Conservation (phyloP, 345 rosid genomes). For the Melaleuca alternifolia region DNA sequence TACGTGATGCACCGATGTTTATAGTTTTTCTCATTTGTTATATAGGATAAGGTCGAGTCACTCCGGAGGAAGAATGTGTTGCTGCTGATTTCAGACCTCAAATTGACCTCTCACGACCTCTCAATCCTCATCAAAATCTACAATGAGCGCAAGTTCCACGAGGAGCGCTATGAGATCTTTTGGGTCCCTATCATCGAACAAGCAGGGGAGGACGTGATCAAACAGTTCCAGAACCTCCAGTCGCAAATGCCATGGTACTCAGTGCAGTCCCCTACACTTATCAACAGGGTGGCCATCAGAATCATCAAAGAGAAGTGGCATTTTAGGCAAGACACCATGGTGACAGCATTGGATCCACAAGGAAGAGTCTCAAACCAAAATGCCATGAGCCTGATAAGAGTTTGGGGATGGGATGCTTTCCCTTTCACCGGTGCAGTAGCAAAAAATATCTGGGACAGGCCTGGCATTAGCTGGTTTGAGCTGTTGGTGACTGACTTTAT, state of each 20-base stretch:
- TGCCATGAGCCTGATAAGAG: constrained; percentile 12
- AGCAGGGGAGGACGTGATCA: background rate
- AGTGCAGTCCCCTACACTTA: background rate
- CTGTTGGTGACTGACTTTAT: constrained; percentile 1
- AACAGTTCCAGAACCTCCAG: constrained; percentile 8
- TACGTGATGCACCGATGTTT: background rate
- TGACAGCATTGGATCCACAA: constrained; percentile 8
- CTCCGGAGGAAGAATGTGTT: constrained; percentile 18
- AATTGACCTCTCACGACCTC: constrained; percentile 10
- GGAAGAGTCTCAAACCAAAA: constrained; percentile 10
- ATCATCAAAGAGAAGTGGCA: constrained; percentile 12
- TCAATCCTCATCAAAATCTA: constrained; percentile 10
- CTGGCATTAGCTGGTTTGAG: constrained; percentile 1
- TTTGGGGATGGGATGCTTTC: constrained; percentile 12
- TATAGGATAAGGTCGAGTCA: constrained; percentile 16
- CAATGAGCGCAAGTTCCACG: constrained; percentile 6
- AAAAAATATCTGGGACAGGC: background rate
- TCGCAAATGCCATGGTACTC: constrained; percentile 19
- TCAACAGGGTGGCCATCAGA: constrained; percentile 7
- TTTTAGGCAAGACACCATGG: constrained; percentile 6
- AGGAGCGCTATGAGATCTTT: constrained; percentile 12
- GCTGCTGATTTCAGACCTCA: constrained; percentile 18
- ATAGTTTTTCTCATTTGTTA: background rate
- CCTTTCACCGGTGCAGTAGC: constrained; percentile 6
- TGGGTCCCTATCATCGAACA: constrained; percentile 15